Percentiles rank a stretch among this genome's conserved stretches.
Conservation (phyloP, 1,139 yeast genomes). For the Pichia cactophila region DNA sequence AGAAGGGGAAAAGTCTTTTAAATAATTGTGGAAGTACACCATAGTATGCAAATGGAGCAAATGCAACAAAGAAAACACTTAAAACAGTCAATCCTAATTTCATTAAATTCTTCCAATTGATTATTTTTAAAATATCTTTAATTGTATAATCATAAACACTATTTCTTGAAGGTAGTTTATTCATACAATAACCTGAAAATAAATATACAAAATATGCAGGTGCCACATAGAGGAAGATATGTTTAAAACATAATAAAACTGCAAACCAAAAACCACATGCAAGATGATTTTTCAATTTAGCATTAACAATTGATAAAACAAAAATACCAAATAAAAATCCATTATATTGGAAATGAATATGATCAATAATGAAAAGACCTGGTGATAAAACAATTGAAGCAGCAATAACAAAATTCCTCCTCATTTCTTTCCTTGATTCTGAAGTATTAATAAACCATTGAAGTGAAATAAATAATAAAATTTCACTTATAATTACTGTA, state of each 20-base stretch:
- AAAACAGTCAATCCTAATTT: conserved; percentile 64
- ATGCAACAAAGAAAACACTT: conserved; percentile 56
- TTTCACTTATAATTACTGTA: conserved; percentile 74
- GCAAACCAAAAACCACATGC: conserved; percentile 70
- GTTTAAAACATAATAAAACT: conserved; percentile 81
- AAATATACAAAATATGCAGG: conserved; percentile 87
- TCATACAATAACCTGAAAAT: conserved; percentile 61
- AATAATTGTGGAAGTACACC: conserved; percentile 60
- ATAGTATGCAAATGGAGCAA: conserved; percentile 70
- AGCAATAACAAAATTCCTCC: conserved; percentile 66
- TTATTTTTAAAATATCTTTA: conserved; percentile 31
- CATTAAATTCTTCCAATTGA: conserved; percentile 52
- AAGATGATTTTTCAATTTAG: conserved; percentile 50
- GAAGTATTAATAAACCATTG: conserved; percentile 64
- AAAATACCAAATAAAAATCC: conserved; percentile 87
- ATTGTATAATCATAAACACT: conserved; percentile 10
- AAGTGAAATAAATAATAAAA: conserved; percentile 59
- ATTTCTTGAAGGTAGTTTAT: conserved; percentile 27
- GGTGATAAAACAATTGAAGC: conserved; percentile 83
- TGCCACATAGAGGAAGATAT: conserved; percentile 85
- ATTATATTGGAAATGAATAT: conserved; percentile 90
- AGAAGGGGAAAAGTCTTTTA: conserved; percentile 77
- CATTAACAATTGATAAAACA: conserved; percentile 65
- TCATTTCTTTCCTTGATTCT: conserved; percentile 29
- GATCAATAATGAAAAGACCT: conserved; percentile 80